Evolutionary conservation across 306 rosid genomes (phyloP), one percentile per base, ranked within the genome.

Genomic region (Oemleria cerasiformis): DNA sequence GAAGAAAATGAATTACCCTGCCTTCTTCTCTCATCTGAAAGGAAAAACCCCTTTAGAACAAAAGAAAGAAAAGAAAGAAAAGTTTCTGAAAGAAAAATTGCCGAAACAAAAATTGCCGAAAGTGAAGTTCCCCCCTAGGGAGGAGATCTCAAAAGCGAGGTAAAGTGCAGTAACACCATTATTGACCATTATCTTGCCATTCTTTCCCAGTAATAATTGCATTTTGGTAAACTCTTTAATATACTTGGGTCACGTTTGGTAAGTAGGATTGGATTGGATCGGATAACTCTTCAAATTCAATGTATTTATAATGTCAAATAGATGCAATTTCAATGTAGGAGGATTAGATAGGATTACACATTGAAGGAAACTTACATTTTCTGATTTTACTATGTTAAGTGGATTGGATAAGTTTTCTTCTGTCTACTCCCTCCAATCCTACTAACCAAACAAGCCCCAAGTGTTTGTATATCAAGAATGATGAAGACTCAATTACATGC

Each of bases 141-240:
- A 86, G 72, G 95, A 83, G 72, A 87, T 91, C 59, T 84, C 96
- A 15, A 86, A 73, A 73, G 67, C 84, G 73, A 94, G 97, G 99
- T 91, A 48, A 76, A 45, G 66, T n/a, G 12, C 73, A 56, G 12
- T 9, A 38, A 72, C 50, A 68, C 41, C 65, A 17, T 70, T 40
- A 56, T 80, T 57, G n/a, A 55, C 16, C 40, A 12, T 36, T 56
- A 10, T 6, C 17, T 61, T 16, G 5, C 14, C 17, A 8, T 42
- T 20, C 9, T 8, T 30, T 20, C 5, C 0, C 19, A 63, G 30
- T 21, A 21, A 17, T 13, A 20, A 63, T 21, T 53, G 54, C 21
- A 70, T 1, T 41, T 70, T 71, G 0, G 8, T 5, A 23, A 5
- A 44, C 45, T 36, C 56, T 2, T 30, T 8, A 23, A 11, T 11